phyloP scores from a whole-genome alignment of 768 basidiomycete species.

The Hericium coralloides region DNA sequence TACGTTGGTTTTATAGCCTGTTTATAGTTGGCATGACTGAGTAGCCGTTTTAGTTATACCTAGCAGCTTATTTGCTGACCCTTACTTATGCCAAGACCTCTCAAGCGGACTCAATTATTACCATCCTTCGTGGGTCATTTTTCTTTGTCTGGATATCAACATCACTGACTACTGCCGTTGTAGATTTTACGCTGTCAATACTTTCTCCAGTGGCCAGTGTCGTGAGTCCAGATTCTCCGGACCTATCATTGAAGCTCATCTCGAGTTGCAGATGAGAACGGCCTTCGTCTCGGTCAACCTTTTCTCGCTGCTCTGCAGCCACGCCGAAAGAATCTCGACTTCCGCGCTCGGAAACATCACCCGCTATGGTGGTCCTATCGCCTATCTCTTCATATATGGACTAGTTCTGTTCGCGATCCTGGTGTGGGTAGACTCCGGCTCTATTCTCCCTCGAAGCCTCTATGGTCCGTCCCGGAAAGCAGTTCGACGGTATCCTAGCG shows the following conservation, averaged over 20 bases:
- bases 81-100: conserved; percentile 65
- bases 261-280: conserved; percentile 41
- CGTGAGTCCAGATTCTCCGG: conserved; percentile 30
- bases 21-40: too few species aligned
- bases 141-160: neutral
- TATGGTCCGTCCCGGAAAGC: neutral
- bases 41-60: conserved; percentile 38
- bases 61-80: conserved; percentile 60
- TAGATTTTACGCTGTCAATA: conserved; percentile 60
- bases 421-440: conserved; percentile 67
- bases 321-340: conserved; percentile 35
- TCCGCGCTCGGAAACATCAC: conserved; percentile 43
- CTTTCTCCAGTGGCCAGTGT: conserved; percentile 61
- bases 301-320: conserved; percentile 65
- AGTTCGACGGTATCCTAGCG: neutral
- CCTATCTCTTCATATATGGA: conserved; percentile 57
- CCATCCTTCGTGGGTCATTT: conserved; percentile 40
- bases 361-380: conserved; percentile 66
- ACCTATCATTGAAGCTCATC: neutral
- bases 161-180: neutral
- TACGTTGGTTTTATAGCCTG: conserved; percentile 26
- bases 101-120: conserved; percentile 43
- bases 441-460: conserved; percentile 32
- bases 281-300: conserved; percentile 70
- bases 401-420: conserved; percentile 53